Evolutionary conservation across 305 asterid species (phyloP), one percentile per base, ranked within the genome.

Genomic region (Salvia sclarea): DNA sequence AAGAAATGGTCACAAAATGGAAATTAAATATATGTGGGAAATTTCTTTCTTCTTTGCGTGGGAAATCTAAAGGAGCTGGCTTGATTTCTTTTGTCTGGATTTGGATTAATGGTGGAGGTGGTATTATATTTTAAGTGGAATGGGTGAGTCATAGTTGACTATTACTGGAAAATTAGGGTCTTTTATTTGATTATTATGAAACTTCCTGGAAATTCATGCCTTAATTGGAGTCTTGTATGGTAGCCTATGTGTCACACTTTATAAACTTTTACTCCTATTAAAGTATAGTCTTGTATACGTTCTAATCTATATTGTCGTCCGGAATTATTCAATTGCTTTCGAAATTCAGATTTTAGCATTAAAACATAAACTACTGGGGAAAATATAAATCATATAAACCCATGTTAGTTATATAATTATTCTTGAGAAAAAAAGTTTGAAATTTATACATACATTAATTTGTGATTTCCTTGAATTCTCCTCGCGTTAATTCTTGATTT

Each of bases 71-170:
- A 8, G 64, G 6, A 24, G 66, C 57, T 79, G 81, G 72, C 35
- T 38, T 76, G 74, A 38, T 59, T 45, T 73, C 55, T 5, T 60
- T 60, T 48, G 80, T 72, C 61, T 67, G 65, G 16, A 6, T 61
- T 30, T n/a, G 53, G 60, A 6, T 53, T 33, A 9, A 17, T 61
- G n/a, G 21, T 45, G 35, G 11, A 53, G n/a, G 21, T 45, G 35
- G 11, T 38, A 31, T 41, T 38, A 57, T 40, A 54, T 13, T 28
- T 25, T 66, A 56, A 47, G 63, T 41, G 74, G 60, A 61, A 48
- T 3, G 2, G 31, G 25, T 53, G 9, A 28, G 24, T 62, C 70
- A 6, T 17, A 40, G 50, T 56, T 66, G 75, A 65, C 77, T 30
- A 20, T 24, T 49, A 25, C 7, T 3, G 3, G 43, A 24, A 14